These are phyloP conservation scores for Nannochloris sp. DNA, from an alignment of 139 green algal genomes.

Conservation along the genomic window DNA sequence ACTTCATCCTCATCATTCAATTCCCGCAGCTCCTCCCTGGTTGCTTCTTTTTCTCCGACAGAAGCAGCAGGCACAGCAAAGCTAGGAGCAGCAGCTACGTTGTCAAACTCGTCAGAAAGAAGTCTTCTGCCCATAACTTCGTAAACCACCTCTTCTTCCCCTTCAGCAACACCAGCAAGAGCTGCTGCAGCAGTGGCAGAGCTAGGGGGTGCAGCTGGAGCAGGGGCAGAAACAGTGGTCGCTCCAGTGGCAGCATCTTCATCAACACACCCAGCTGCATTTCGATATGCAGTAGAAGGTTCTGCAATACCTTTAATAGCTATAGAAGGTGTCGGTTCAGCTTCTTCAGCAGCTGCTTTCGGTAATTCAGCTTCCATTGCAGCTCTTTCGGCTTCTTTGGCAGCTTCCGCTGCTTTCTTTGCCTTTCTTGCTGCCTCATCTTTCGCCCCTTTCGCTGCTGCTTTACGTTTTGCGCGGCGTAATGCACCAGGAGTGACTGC, in stretches of 20 bases:
- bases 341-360: background rate
- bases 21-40: background rate
- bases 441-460: background rate
- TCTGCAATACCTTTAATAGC: too few species aligned
- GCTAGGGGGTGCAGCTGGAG: too few species aligned
- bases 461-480: conserved; percentile 21
- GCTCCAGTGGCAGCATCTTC: too few species aligned
- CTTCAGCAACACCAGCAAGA: too few species aligned
- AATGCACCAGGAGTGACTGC: conserved; percentile 12
- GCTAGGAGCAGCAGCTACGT: background rate
- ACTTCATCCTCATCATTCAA: background rate
- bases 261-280: too few species aligned
- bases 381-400: background rate
- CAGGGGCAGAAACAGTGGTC: background rate
- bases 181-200: too few species aligned
- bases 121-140: background rate
- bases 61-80: too few species aligned
- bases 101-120: background rate
- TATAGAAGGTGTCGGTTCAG: too few species aligned
- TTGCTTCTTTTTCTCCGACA: too few species aligned
- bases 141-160: background rate
- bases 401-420: background rate
- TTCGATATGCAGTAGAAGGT: too few species aligned
- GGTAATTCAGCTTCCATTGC: background rate
- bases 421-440: background rate